Percentiles rank a stretch among this genome's conserved stretches.
These are phyloP conservation scores for Hypericum perforatum DNA, from an alignment of 345 rosid genomes.

Conservation along the genomic window DNA sequence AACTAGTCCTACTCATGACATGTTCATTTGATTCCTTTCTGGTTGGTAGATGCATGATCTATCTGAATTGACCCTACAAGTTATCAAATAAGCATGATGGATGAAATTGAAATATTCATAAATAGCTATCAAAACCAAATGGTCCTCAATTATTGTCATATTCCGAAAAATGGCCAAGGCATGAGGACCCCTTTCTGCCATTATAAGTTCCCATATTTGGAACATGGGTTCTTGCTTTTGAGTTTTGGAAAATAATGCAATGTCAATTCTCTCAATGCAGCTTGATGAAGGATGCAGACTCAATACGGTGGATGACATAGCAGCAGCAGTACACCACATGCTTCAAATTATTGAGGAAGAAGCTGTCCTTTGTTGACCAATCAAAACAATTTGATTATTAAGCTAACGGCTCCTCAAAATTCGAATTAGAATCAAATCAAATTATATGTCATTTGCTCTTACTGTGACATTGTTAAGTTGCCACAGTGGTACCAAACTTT, in stretches of 20 bases:
- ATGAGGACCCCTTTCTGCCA: background rate
- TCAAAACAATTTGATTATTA: background rate
- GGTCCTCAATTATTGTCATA: conserved; percentile 19
- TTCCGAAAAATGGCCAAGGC: background rate
- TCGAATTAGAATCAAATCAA: conserved; percentile 4
- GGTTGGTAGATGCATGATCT: too few relatives aligned
- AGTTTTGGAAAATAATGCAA: conserved; percentile 9
- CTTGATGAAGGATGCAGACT: conserved; percentile 89
- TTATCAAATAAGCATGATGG: too few relatives aligned
- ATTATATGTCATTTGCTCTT: too few relatives aligned
- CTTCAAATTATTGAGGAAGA: conserved; percentile 59
- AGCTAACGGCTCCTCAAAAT: conserved; percentile 12
- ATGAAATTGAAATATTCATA: too few relatives aligned
- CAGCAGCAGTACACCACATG: conserved; percentile 77
- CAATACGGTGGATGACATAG: conserved; percentile 76
- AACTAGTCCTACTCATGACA: too few relatives aligned
- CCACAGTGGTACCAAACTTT: conserved; percentile 12
- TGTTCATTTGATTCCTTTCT: too few relatives aligned
- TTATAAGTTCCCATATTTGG: conserved; percentile 4
- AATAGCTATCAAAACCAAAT: background rate
- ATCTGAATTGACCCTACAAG: too few relatives aligned
- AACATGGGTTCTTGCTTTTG: background rate
- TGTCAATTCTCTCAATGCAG: conserved; percentile 28
- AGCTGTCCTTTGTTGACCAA: conserved; percentile 17
- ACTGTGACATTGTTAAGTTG: background rate